A percentile compares a stretch with the other conserved stretches of the same genome.
These are phyloP conservation scores for Citrus sp. DNA, from an alignment of 345 rosid genomes.

Conservation along the genomic window DNA sequence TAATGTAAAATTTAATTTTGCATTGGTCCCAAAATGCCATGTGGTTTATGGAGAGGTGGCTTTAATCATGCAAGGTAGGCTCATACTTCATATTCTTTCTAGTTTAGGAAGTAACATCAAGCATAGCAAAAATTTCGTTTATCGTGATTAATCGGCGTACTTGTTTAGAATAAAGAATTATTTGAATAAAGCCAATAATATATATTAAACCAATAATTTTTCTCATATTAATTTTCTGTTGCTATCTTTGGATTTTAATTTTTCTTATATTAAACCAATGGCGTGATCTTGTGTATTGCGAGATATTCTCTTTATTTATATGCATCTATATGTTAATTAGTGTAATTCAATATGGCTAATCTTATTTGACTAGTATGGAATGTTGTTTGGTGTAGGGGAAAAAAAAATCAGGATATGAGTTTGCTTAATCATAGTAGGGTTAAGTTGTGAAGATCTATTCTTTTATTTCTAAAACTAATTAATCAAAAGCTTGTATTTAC, in stretches of 20 bases:
- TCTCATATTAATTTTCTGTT: background rate
- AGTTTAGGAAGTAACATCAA: background rate
- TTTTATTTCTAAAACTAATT: no score
- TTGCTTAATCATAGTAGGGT: no score
- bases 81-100: conserved; percentile 1
- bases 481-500: no score
- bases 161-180: no score
- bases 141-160: background rate
- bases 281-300: background rate
- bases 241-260: background rate
- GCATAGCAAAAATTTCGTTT: background rate
- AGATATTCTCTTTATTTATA: no score
- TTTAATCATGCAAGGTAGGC: background rate
- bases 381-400: background rate
- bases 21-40: background rate
- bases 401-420: no score
- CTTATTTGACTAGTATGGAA: background rate
- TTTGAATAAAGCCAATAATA: no score
- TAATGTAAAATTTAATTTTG: background rate
- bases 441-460: no score
- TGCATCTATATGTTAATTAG: background rate
- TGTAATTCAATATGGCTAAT: background rate
- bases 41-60: background rate
- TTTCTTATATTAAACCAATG: background rate
- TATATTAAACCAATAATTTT: background rate